These are phyloP conservation scores for Paraurostyla sp. DNA, from an alignment of 73 alveolate genomes.

Conservation along the genomic window DNA sequence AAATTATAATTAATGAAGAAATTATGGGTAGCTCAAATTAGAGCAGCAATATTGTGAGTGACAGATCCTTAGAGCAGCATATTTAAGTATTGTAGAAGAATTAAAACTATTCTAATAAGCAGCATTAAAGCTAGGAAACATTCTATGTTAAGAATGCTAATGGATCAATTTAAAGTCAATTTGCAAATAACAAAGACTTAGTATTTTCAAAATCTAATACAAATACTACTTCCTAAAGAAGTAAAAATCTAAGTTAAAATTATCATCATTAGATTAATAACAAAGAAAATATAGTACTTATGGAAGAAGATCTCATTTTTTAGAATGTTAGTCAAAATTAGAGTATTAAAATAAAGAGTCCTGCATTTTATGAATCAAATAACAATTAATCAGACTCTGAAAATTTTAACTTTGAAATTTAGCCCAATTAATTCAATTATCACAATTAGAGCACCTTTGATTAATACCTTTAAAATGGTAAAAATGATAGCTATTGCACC, in stretches of 20 bases:
- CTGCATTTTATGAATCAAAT: conserved; percentile 36
- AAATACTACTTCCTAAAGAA: too few relatives aligned
- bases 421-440: too few relatives aligned
- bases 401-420: background rate
- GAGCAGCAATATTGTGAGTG: too few relatives aligned
- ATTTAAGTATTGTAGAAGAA: background rate
- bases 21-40: too few relatives aligned
- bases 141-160: background rate
- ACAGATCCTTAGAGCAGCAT: conserved; percentile 21
- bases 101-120: background rate
- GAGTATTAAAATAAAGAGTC: background rate
- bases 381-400: background rate
- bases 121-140: conserved; percentile 11
- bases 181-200: background rate
- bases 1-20: too few relatives aligned
- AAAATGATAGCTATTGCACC: conserved; percentile 28
- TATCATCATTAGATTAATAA: background rate
- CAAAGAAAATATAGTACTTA: conserved; percentile 9
- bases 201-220: too few relatives aligned
- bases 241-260: background rate
- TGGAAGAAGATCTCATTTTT: conserved; percentile 6
- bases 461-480: too few relatives aligned
- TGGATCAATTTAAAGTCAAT: background rate
- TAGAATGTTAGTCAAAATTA: background rate
- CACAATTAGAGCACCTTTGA: too few relatives aligned